phyloP scores from a whole-genome alignment of 1,139 yeast species.

The Debaryomyces robertsiae region DNA sequence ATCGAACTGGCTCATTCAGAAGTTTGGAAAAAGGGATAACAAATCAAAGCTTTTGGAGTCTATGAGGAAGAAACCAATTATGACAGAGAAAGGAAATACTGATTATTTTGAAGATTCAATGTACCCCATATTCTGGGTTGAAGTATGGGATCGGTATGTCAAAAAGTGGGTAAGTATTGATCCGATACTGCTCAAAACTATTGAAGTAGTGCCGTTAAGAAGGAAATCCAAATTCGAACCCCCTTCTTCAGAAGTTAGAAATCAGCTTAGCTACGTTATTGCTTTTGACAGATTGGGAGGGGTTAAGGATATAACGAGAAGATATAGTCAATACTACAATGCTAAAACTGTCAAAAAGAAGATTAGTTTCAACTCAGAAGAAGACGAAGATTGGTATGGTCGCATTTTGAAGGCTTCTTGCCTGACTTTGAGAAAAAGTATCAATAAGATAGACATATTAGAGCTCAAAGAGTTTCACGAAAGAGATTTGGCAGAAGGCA shows the following conservation, averaged over 20 bases:
- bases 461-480: slow-evolving; percentile 73
- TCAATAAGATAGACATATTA: slow-evolving; percentile 58
- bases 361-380: slow-evolving; percentile 56
- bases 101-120: slow-evolving; percentile 30
- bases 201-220: slow-evolving; percentile 66
- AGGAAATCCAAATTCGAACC: slow-evolving; percentile 74
- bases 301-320: slow-evolving; percentile 79
- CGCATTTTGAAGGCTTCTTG: slow-evolving; percentile 38
- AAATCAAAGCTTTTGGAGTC: slow-evolving; percentile 10
- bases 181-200: slow-evolving; percentile 63
- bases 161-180: slow-evolving; percentile 86
- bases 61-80: slow-evolving; percentile 13
- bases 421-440: slow-evolving; percentile 24
- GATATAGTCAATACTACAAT: slow-evolving; percentile 73
- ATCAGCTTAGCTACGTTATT: slow-evolving; percentile 70
- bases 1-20: slow-evolving; percentile 13
- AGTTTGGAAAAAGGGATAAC: slow-evolving; percentile 23
- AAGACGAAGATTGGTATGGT: slow-evolving; percentile 67
- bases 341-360: slow-evolving; percentile 76
- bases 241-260: slow-evolving; percentile 59
- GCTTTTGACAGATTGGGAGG: slow-evolving; percentile 71
- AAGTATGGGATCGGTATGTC: slow-evolving; percentile 80
- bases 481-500: slow-evolving; percentile 74
- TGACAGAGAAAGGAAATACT: not conserved
- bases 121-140: slow-evolving; percentile 89